Evolutionary conservation across 1,284 basidiomycete genomes (phyloP), one percentile per base, ranked within the genome.

Genomic region (Mycena sp.): DNA sequence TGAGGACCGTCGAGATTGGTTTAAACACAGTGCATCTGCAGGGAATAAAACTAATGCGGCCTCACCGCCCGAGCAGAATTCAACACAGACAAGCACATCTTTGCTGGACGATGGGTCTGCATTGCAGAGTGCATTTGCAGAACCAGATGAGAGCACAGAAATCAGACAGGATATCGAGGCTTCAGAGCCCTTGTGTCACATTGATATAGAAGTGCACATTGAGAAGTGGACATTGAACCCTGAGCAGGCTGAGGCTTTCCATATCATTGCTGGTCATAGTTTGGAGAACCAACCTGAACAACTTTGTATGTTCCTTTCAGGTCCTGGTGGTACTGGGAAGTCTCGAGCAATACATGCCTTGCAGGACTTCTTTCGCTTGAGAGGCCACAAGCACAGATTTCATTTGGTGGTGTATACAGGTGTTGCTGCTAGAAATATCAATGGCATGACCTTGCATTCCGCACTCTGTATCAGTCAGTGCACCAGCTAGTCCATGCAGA

Each of bases 361-460:
- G 32, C 32, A 14, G 32, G 32, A 35, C 32, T 14, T 35, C 32
- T 35, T 35, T 14, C 14, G 32, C 7, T 35, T 35, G 32, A 35
- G 32, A 14, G 32, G 61, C 3, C 44, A 68, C 45, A 16, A 19
- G 2, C 45, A 58, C 28, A 38, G 61, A 11, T 61, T 73, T 17
- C 26, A 61, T 21, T 48, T 74, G 3, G 51, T 64, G 28, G 67
- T 72, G 14, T 67, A 54, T 23, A 74, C 72, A 12, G 73, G 72
- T 1, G 51, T 52, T 35, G 32, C 32, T 9, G 32, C 32, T 35
- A 7, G 32, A 7, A 35, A 35, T 14, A 35, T 35, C 32, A 25
- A 46, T 11, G 72, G 74, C 19, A 61, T 57, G 16, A 74, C 71
- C 16, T 59, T 67, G 51, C 59, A 69, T 65, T 63, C 43, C 10